Base-by-base conservation (phyloP, 352 stramenopile species). In the Pythium scleroteichum region DNA sequence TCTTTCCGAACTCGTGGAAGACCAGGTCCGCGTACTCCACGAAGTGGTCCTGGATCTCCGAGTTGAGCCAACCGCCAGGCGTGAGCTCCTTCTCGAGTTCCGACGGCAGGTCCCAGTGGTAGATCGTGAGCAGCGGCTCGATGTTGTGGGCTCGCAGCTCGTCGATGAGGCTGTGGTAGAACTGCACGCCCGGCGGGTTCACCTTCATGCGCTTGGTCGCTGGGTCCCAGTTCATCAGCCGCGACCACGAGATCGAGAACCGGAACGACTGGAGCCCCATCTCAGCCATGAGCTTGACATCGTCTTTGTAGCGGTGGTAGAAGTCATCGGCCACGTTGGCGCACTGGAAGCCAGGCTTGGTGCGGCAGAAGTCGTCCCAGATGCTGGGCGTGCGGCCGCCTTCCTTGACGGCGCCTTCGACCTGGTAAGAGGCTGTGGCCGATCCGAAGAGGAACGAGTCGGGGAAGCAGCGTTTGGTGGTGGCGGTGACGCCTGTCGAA, bases 21-120 rank as follows among this genome's bases (percentile, higher is more conserved):
- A 72, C 96, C 66, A 58, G 96, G 49, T 32, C 68, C 35, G 92
- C 85, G 68, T 96, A 98, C 13, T 92, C 66, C 9, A 72, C 5
- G 29, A 10, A 35, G 29, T 35, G 29, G 5, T 35, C 29, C 10
- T 35, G 29, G 10, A 35, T 35, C 73, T 58, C 90, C 96, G 19
- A 17, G 42, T 49, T 27, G 42, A 49, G 42, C 42, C 42, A 49
- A 12, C 42, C 42, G 6, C 20, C 20, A 14, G 42, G 20, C 9
- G 20, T 49, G 20, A 49, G 42, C 20, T 22, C 69, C n/a, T 88
- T 78, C 50, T 53, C 23, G 10, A 98, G 60, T 23, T 59, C 61
- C 48, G 90, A 72, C 4, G 95, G 95, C 12, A 98, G 68, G 91
- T 98, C 95, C 95, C 95, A 98, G 72, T 98, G 95, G 65, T 97